phyloP scores from a whole-genome alignment of 306 rosid genomes.

The Begonia masoniana region DNA sequence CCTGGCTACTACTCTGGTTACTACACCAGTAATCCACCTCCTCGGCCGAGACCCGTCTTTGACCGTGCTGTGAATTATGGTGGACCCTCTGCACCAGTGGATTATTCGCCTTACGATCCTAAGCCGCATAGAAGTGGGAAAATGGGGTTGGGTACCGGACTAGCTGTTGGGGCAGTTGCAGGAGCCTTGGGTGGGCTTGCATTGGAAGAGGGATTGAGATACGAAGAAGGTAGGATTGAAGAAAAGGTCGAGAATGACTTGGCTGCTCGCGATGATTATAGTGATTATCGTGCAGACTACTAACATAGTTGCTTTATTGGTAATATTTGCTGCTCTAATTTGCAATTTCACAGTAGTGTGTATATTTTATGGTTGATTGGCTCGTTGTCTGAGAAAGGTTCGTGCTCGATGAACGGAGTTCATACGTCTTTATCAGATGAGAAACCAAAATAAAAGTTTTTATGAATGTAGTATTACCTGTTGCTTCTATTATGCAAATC shows the following conservation, averaged over 20 bases:
- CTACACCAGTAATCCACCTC: constrained; percentile 50
- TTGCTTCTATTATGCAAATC: too few relatives aligned
- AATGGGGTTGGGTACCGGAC: constrained; percentile 53
- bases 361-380: neutral
- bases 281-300: constrained; percentile 29
- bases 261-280: constrained; percentile 39
- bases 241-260: constrained; percentile 43
- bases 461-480: too few relatives aligned
- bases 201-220: constrained; percentile 53
- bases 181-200: constrained; percentile 63
- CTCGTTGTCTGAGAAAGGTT: neutral
- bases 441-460: too few relatives aligned
- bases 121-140: constrained; percentile 43
- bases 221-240: constrained; percentile 51
- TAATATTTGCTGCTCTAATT: neutral
- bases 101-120: constrained; percentile 41
- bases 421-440: neutral
- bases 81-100: constrained; percentile 62
- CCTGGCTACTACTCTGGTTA: constrained; percentile 42
- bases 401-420: neutral
- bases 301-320: constrained; percentile 1
- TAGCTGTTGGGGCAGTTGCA: constrained; percentile 62
- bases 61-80: constrained; percentile 30
- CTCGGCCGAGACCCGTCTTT: constrained; percentile 52
- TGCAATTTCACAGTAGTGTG: neutral